Evolutionary conservation across 805 yeast species (phyloP).

Genomic region (Candida boleticola): DNA sequence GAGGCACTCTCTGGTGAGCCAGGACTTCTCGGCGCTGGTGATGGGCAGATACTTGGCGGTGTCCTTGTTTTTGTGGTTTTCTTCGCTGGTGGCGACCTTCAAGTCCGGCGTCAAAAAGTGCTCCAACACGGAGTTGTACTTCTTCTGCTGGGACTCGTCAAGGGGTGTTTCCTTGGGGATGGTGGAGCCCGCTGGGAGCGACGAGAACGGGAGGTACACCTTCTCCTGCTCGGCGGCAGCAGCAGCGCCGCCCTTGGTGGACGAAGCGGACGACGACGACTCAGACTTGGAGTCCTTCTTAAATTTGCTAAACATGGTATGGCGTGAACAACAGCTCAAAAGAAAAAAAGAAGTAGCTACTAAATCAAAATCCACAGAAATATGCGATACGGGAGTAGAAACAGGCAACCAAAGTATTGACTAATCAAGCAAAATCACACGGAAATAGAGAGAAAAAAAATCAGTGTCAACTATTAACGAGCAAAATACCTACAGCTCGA

Average conservation of each 20-base stretch:
- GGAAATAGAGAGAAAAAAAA: not conserved
- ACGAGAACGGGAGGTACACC: slow-evolving; percentile 48
- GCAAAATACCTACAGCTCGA: too few relatives aligned
- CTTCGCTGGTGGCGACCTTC: slow-evolving; percentile 49
- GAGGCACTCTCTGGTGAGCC: slow-evolving; percentile 92
- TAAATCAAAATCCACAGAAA: too few relatives aligned
- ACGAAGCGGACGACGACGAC: not conserved
- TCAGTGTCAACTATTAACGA: not conserved
- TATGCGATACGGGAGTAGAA: not conserved
- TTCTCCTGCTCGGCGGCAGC: not conserved
- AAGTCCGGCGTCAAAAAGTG: slow-evolving; percentile 59
- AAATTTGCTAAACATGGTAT: not conserved
- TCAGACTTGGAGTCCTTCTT: not conserved
- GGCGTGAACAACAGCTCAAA: too few relatives aligned
- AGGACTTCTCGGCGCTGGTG: slow-evolving; percentile 64
- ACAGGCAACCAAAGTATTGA: too few relatives aligned
- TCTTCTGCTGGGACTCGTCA: slow-evolving; percentile 51
- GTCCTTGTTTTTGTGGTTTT: slow-evolving; percentile 39
- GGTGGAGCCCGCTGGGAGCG: slow-evolving; percentile 47
- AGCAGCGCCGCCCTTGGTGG: not conserved
- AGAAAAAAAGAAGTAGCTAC: too few relatives aligned
- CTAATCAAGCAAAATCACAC: not conserved
- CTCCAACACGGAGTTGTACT: slow-evolving; percentile 59
- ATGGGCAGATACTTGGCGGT: slow-evolving; percentile 27
- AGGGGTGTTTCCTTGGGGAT: slow-evolving; percentile 53